Conservation (phyloP, 192 early-diverging fungal genomes). For the Endogone sp. region DNA sequence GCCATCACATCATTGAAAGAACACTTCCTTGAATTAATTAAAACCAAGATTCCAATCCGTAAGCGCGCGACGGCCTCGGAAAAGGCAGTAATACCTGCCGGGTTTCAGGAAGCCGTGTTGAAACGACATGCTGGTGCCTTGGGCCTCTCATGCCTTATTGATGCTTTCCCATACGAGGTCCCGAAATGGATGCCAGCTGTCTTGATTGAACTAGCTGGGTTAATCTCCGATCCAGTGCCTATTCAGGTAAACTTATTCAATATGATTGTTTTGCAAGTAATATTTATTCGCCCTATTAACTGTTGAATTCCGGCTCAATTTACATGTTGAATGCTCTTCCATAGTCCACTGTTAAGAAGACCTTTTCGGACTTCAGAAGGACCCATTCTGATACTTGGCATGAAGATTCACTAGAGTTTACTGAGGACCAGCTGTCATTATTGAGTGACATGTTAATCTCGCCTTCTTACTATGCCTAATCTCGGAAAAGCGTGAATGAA, state of each 20-base stretch:
- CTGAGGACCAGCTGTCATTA: constrained; percentile 68
- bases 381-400: constrained; percentile 97
- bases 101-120: constrained; percentile 52
- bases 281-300: no score
- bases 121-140: constrained; percentile 86
- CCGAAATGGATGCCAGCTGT: constrained; percentile 89
- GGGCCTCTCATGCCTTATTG: constrained; percentile 80
- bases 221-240: constrained; percentile 80
- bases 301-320: no score
- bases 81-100: constrained; percentile 29
- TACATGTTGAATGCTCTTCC: constrained; percentile 9
- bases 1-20: constrained; percentile 52
- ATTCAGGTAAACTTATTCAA: constrained; percentile 53
- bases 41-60: constrained; percentile 40
- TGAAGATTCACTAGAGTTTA: constrained; percentile 77
- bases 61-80: constrained; percentile 29
- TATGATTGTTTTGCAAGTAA: constrained; percentile 10
- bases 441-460: constrained; percentile 89
- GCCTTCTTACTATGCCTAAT: constrained; percentile 78
- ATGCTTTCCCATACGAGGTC: constrained; percentile 93
- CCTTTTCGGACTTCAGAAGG: constrained; percentile 90
- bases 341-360: constrained; percentile 74
- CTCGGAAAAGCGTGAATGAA: no score
- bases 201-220: constrained; percentile 70
- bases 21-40: constrained; percentile 29